Evolutionary conservation across 345 rosid genomes (phyloP).

Genomic region (Hevea brasiliensis): DNA sequence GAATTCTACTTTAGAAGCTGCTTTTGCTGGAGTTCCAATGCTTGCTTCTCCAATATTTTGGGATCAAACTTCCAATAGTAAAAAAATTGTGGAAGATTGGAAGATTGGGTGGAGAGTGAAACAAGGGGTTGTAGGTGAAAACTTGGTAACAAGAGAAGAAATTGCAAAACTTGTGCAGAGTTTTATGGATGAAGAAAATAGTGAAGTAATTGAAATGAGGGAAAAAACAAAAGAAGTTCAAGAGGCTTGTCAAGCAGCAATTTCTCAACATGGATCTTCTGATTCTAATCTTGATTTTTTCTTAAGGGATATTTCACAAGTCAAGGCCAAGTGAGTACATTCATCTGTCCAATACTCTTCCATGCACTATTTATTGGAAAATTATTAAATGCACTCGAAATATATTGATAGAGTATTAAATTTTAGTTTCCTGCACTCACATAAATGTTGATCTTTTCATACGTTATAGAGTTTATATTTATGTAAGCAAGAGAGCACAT

Average conservation of each 20-base stretch:
- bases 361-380: too few species aligned
- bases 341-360: background rate
- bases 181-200: constrained; percentile 22
- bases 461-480: too few species aligned
- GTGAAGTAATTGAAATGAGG: constrained; percentile 16
- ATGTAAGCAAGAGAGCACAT: too few species aligned
- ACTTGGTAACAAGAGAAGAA: constrained; percentile 16
- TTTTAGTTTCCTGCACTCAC: too few species aligned
- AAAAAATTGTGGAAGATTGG: constrained; percentile 27
- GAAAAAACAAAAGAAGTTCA: constrained; percentile 15
- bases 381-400: too few species aligned
- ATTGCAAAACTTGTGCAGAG: constrained; percentile 16
- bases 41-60: constrained; percentile 28
- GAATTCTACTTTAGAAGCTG: constrained; percentile 32
- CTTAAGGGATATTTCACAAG: constrained; percentile 12
- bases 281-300: constrained; percentile 21
- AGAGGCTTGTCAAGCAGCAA: constrained; percentile 15
- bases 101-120: constrained; percentile 28
- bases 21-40: constrained; percentile 30
- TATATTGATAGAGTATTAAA: too few species aligned
- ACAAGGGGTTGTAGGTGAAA: background rate
- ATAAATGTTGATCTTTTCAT: too few species aligned
- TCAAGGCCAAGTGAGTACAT: background rate
- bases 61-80: constrained; percentile 28
- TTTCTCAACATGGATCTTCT: constrained; percentile 26